Percentiles rank a stretch among this genome's conserved stretches.
These are phyloP conservation scores for Przewalskia tangutica DNA, from an alignment of 257 asterid genomes.

Conservation along the genomic window DNA sequence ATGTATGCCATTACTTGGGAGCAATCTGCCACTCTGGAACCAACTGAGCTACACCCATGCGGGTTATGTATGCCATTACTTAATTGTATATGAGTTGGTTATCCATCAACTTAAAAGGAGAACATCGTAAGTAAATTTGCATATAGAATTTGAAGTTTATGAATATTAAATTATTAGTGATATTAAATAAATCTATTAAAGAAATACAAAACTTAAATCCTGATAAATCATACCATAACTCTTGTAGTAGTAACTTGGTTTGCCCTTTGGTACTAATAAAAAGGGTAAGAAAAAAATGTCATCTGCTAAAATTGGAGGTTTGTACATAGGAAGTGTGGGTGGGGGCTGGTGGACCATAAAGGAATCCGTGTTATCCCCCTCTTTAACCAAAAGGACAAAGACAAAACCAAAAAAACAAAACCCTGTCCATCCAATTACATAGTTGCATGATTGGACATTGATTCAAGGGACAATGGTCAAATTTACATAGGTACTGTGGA, in stretches of 20 bases:
- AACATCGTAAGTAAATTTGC: too few relatives aligned
- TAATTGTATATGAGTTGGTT: too few relatives aligned
- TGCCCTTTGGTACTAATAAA: not conserved
- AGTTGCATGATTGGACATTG: constrained; percentile 10
- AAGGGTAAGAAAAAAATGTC: not conserved
- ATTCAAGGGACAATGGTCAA: not conserved
- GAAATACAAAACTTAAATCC: not conserved
- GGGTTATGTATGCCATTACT: not conserved
- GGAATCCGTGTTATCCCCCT: not conserved
- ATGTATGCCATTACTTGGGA: too few relatives aligned
- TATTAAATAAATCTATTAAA: too few relatives aligned
- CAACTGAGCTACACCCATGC: too few relatives aligned
- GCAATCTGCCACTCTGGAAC: too few relatives aligned
- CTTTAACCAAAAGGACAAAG: not conserved
- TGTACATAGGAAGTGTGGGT: not conserved
- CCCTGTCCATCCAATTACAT: constrained; percentile 13
- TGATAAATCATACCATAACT: not conserved
- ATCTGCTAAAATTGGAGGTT: not conserved
- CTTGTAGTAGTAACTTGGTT: not conserved
- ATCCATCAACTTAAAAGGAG: too few relatives aligned
- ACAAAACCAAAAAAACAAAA: not conserved
- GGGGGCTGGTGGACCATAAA: not conserved
- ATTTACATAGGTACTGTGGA: too few relatives aligned
- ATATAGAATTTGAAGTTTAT: too few relatives aligned
- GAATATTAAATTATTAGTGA: too few relatives aligned